Percentiles rank a stretch among this genome's conserved stretches.
phyloP scores from a whole-genome alignment of 495 filamentous ascomycete genomes.

The Letharia columbiana region DNA sequence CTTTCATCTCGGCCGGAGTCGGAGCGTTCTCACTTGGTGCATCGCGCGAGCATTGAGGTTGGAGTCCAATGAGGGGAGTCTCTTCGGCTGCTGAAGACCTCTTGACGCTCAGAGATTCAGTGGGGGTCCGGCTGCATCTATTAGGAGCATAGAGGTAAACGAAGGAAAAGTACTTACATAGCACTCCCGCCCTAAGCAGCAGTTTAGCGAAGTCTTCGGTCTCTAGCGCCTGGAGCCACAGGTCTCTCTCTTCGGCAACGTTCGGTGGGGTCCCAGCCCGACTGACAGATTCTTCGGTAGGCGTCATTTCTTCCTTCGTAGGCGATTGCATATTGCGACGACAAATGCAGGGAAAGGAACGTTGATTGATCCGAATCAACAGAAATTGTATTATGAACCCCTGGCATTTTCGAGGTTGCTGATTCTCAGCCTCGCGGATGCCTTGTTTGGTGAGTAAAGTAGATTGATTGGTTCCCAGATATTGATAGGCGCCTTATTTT shows the following conservation, averaged over 20 bases:
- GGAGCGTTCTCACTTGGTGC: neutral
- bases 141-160: neutral
- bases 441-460: neutral
- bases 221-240: neutral
- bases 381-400: no score
- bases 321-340: neutral
- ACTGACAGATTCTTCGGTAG: neutral
- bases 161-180: neutral
- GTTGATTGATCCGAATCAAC: neutral
- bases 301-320: neutral
- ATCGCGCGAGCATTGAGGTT: neutral
- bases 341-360: neutral
- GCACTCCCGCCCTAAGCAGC: neutral
- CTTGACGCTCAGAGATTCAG: neutral
- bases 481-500: neutral
- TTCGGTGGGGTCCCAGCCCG: neutral
- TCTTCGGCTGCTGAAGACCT: neutral
- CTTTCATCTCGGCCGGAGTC: neutral
- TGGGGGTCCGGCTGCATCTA: neutral
- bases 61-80: neutral
- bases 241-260: neutral
- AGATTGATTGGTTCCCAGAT: neutral
- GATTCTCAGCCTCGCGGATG: neutral
- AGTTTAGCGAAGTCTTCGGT: neutral
- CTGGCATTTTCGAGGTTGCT: neutral